A percentile compares a stretch with the other conserved stretches of the same genome.
These are phyloP conservation scores for Malus hybrid DNA, from an alignment of 331 rosid species.

Conservation along the genomic window DNA sequence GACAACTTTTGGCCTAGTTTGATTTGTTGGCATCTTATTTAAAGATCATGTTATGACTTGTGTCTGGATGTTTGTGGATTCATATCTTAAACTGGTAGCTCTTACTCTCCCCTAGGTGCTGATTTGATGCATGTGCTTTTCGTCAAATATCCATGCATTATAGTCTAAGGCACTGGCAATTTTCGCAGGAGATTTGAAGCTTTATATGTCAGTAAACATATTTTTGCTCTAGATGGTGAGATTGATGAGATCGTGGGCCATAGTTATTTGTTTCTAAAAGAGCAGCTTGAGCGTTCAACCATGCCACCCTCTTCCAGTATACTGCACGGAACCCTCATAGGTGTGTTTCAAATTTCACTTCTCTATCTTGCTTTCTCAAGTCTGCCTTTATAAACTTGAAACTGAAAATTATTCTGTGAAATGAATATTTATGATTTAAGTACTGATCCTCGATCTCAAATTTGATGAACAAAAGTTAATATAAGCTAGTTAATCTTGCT, in stretches of 20 bases:
- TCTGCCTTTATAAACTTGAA: background rate
- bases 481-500: background rate
- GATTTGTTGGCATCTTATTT: background rate
- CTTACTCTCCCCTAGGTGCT: background rate
- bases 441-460: background rate
- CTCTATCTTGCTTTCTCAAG: background rate
- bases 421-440: background rate
- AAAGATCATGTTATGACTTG: background rate
- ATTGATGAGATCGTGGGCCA: conserved; percentile 66
- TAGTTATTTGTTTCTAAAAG: conserved; percentile 56
- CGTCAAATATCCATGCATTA: background rate
- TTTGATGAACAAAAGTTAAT: background rate
- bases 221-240: conserved; percentile 39
- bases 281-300: conserved; percentile 60
- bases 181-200: conserved; percentile 64
- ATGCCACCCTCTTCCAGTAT: conserved; percentile 62
- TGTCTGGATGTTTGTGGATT: background rate
- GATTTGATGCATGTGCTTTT: background rate
- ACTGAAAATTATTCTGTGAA: background rate
- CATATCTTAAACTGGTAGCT: background rate
- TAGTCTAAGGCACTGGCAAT: background rate
- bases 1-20: background rate
- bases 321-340: conserved; percentile 77
- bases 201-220: conserved; percentile 42
- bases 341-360: conserved; percentile 20